These are phyloP conservation scores for Kockovaella imperatae DNA, from an alignment of 768 basidiomycete genomes.

Conservation along the genomic window DNA sequence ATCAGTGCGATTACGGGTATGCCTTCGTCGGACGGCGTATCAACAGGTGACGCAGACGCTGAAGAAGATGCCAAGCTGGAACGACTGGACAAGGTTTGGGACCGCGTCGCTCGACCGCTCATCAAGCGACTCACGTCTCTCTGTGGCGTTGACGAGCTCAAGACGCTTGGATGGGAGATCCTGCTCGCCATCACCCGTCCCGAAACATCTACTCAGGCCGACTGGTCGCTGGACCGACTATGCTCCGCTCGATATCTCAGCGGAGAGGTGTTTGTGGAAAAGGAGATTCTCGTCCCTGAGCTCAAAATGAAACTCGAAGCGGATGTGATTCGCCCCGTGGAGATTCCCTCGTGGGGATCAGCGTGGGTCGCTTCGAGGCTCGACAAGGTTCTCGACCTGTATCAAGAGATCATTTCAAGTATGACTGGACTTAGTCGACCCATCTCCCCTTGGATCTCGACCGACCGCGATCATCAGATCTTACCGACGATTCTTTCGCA, in stretches of 20 bases:
- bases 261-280: conserved; percentile 22
- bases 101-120: conserved; percentile 57
- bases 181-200: conserved; percentile 30
- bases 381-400: conserved; percentile 15
- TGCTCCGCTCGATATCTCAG: conserved; percentile 25
- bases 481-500: conserved; percentile 16
- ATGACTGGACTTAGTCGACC: conserved; percentile 17
- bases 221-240: conserved; percentile 29
- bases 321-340: conserved; percentile 16
- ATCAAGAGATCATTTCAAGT: conserved; percentile 21
- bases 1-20: conserved; percentile 15
- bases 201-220: neutral
- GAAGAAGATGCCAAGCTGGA: conserved; percentile 16
- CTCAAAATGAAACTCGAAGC: conserved; percentile 14
- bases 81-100: conserved; percentile 23
- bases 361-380: conserved; percentile 22
- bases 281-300: conserved; percentile 12
- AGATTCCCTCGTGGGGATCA: conserved; percentile 33
- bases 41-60: conserved; percentile 5
- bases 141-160: conserved; percentile 28
- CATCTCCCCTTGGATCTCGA: conserved; percentile 6
- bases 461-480: neutral
- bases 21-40: conserved; percentile 20
- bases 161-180: conserved; percentile 30
- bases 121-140: conserved; percentile 50